A percentile compares a stretch with the other conserved stretches of the same genome.
These are phyloP conservation scores for Mortierella sp. DNA, from an alignment of 371 early-diverging fungal genomes.

Conservation along the genomic window DNA sequence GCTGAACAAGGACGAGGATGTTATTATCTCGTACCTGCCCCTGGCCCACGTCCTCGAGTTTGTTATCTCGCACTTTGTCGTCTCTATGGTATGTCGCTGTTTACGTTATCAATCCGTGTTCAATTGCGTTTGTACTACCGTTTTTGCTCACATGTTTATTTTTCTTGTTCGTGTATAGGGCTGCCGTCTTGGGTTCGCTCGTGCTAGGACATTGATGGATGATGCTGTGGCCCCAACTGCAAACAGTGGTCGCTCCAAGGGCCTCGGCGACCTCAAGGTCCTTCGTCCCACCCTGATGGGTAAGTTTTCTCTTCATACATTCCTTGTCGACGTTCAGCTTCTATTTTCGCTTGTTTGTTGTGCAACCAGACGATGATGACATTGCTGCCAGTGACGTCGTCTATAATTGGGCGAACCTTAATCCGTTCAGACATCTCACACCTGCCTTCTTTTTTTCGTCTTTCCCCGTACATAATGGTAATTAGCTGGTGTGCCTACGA, in stretches of 20 bases:
- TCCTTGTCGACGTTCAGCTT: not conserved
- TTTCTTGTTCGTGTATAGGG: conserved; percentile 21
- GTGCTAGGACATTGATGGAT: conserved; percentile 83
- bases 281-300: conserved; percentile 90
- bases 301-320: conserved; percentile 1
- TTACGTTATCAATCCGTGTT: not conserved
- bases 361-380: conserved; percentile 10
- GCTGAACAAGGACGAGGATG: conserved; percentile 61
- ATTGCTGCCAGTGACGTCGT: conserved; percentile 12
- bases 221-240: conserved; percentile 75
- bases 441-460: not conserved
- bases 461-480: too few relatives aligned
- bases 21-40: conserved; percentile 90
- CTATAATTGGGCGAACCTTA: not conserved
- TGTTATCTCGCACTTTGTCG: conserved; percentile 53
- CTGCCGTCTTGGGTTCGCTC: conserved; percentile 85
- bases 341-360: not conserved
- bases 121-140: too few relatives aligned
- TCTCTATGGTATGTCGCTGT: conserved; percentile 41
- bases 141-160: not conserved
- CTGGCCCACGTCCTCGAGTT: conserved; percentile 92
- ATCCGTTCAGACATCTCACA: not conserved
- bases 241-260: conserved; percentile 73
- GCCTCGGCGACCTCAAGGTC: conserved; percentile 91
- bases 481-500: conserved; percentile 87